Conservation (phyloP, 2,329 filamentous ascomycete genomes). For the Fusarium armeniacum region DNA sequence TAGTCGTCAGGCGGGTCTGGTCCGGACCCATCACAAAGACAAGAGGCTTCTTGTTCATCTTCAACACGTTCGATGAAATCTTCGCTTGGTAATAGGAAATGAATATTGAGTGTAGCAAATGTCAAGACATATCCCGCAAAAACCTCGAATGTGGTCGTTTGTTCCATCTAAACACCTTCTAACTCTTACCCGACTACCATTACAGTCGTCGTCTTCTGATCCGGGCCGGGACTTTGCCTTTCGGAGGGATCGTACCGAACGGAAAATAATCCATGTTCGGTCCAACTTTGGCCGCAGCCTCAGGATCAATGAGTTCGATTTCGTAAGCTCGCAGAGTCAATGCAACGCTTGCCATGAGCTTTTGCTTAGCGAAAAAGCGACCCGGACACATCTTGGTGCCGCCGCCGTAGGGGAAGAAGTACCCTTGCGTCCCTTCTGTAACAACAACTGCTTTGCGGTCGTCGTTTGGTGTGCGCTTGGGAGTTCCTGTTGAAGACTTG, state of each 20-base stretch:
- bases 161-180: not conserved
- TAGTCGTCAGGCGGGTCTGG: not conserved
- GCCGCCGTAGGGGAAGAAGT: slow-evolving; percentile 55
- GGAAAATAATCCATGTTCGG: slow-evolving; percentile 47
- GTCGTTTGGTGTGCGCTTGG: slow-evolving; percentile 5
- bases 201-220: slow-evolving; percentile 29
- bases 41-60: too few relatives aligned
- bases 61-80: too few relatives aligned
- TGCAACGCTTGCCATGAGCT: slow-evolving; percentile 52
- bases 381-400: slow-evolving; percentile 55
- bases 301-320: slow-evolving; percentile 47
- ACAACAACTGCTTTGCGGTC: slow-evolving; percentile 12
- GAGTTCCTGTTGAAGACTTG: not conserved
- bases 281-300: slow-evolving; percentile 15
- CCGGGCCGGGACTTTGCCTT: slow-evolving; percentile 31
- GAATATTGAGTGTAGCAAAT: too few relatives aligned
- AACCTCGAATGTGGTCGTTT: not conserved
- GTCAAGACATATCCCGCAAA: not conserved
- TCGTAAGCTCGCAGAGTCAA: slow-evolving; percentile 52
- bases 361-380: slow-evolving; percentile 55
- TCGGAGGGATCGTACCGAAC: slow-evolving; percentile 44
- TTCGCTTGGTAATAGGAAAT: too few relatives aligned
- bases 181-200: not conserved
- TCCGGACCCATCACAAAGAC: too few relatives aligned
- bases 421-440: slow-evolving; percentile 48